Conservation (phyloP, 164 flowering plant species). For the Dillenia suffruticosa region DNA sequence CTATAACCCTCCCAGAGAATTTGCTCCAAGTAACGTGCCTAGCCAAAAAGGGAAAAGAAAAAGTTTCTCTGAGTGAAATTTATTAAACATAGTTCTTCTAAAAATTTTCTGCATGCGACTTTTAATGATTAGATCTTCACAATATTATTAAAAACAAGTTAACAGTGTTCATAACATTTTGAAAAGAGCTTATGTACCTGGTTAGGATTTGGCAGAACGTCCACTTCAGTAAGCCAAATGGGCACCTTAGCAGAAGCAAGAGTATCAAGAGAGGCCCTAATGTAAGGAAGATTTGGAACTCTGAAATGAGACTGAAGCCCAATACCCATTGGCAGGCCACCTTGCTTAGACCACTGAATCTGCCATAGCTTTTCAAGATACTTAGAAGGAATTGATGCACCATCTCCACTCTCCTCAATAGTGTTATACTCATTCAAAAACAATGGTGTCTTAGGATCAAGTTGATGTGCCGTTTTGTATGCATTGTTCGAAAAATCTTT, state of each 20-base stretch:
- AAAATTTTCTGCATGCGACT: too few species aligned
- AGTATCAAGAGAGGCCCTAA: slow-evolving; percentile 14
- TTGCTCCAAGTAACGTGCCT: too few species aligned
- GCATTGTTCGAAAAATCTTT: slow-evolving; percentile 5
- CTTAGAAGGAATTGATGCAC: background rate
- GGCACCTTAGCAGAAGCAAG: slow-evolving; percentile 7
- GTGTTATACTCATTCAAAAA: slow-evolving; percentile 29
- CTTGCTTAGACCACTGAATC: slow-evolving; percentile 4
- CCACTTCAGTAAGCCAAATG: slow-evolving; percentile 18
- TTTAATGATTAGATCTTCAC: too few species aligned
- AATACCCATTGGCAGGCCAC: slow-evolving; percentile 5
- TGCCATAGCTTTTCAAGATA: slow-evolving; percentile 11
- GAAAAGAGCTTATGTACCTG: slow-evolving; percentile 5
- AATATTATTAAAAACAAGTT: too few species aligned
- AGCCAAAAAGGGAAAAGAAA: too few species aligned
- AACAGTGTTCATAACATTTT: too few species aligned
- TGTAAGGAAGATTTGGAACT: slow-evolving; percentile 13
- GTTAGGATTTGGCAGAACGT: slow-evolving; percentile 1
- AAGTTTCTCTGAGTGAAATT: too few species aligned
- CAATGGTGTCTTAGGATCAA: slow-evolving; percentile 7
- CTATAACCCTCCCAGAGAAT: slow-evolving; percentile 6
- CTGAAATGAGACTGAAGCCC: slow-evolving; percentile 20
- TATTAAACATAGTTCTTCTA: too few species aligned
- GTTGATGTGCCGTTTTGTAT: slow-evolving; percentile 8
- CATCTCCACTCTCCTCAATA: slow-evolving; percentile 10